Evolutionary conservation across 176 grass and related monocot genomes (phyloP).

Genomic region (Carex myosuroides): DNA sequence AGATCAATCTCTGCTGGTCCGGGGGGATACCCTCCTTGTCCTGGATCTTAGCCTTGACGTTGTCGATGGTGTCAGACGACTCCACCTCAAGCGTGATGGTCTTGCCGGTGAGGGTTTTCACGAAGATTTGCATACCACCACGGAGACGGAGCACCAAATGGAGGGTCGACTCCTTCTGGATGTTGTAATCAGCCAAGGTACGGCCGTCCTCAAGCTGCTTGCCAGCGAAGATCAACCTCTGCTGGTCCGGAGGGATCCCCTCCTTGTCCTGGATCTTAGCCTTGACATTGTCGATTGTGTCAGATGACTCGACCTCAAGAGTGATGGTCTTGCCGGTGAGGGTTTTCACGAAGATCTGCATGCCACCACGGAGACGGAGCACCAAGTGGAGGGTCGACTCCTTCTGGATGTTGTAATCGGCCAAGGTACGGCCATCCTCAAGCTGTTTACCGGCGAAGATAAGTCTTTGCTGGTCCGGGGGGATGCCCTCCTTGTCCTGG

Average conservation of each 20-base stretch:
- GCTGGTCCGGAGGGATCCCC: constrained; percentile 9
- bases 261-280: constrained; percentile 30
- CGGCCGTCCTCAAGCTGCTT: background rate
- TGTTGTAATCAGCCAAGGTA: constrained; percentile 9
- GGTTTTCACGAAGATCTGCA: constrained; percentile 31
- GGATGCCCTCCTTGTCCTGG: constrained; percentile 22
- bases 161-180: constrained; percentile 17
- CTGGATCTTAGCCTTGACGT: constrained; percentile 1
- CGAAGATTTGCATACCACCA: constrained; percentile 32
- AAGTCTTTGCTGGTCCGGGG: constrained; percentile 15
- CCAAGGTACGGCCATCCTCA: constrained; percentile 54
- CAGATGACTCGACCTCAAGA: constrained; percentile 10
- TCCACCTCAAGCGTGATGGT: constrained; percentile 38
- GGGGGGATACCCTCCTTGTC: background rate
- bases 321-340: constrained; percentile 34
- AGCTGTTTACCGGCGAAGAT: constrained; percentile 34
- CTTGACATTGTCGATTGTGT: constrained; percentile 24
- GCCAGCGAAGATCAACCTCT: background rate
- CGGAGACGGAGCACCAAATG: constrained; percentile 5
- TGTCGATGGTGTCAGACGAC: constrained; percentile 25
- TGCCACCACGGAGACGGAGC: constrained; percentile 10
- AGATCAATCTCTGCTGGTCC: constrained; percentile 11
- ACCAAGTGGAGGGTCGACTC: background rate
- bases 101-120: constrained; percentile 35
- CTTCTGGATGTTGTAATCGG: constrained; percentile 37